These are phyloP conservation scores for Pseudopyricularia cyperi DNA, from an alignment of 2,329 filamentous ascomycete species.

Conservation along the genomic window DNA sequence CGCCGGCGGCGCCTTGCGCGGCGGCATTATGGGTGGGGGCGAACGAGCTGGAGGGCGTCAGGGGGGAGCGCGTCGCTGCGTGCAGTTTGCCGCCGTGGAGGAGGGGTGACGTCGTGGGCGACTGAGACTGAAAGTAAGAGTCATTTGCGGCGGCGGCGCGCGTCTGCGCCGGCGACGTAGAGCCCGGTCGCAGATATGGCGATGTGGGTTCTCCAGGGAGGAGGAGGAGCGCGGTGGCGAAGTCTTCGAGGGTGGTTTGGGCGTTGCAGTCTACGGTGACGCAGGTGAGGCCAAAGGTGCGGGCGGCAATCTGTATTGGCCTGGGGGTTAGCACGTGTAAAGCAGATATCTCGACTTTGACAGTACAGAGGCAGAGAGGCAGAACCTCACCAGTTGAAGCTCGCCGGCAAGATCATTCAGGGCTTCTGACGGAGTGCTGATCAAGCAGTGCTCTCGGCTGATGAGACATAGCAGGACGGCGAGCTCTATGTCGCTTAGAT, in stretches of 20 bases:
- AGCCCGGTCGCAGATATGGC: constrained; percentile 12
- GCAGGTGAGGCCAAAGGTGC: constrained; percentile 60
- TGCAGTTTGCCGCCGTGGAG: not conserved
- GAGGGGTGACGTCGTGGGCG: not conserved
- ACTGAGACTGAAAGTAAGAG: constrained; percentile 11
- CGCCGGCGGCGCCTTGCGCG: constrained; percentile 7
- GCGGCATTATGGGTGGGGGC: not conserved
- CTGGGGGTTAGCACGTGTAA: not conserved
- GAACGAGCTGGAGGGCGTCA: constrained; percentile 10
- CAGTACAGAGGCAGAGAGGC: not conserved
- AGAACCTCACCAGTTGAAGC: constrained; percentile 47
- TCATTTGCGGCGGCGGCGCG: constrained; percentile 8
- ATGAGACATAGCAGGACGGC: constrained; percentile 72
- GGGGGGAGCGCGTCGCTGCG: constrained; percentile 12
- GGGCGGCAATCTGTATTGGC: constrained; percentile 43
- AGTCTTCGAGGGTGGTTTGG: constrained; percentile 67
- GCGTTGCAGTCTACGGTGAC: constrained; percentile 60
- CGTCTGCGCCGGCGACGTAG: constrained; percentile 6
- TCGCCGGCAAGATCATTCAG: constrained; percentile 62
- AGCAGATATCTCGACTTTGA: not conserved
- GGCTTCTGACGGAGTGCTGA: constrained; percentile 53
- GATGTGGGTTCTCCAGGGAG: constrained; percentile 25
- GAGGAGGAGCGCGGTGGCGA: constrained; percentile 57
- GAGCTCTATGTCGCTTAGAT: constrained; percentile 76
- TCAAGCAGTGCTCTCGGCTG: constrained; percentile 74